These are phyloP conservation scores for Daldinia eschscholtzii DNA, from an alignment of 2,329 filamentous ascomycete genomes.

Conservation along the genomic window DNA sequence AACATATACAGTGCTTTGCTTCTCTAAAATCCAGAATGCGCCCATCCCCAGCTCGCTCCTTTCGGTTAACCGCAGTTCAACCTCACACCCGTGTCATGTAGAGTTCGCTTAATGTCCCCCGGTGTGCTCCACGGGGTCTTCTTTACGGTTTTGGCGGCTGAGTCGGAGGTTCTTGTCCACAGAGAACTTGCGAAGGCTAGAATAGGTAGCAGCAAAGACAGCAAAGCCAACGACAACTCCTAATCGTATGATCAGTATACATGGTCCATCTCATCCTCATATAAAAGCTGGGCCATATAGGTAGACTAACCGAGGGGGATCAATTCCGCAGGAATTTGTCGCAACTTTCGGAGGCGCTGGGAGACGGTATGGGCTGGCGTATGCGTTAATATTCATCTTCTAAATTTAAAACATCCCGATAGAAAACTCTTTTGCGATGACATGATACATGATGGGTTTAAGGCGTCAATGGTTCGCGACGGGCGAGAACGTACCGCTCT, in stretches of 20 bases:
- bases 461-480: conserved; percentile 40
- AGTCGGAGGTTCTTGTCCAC: conserved; percentile 95
- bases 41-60: conserved; percentile 27
- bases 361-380: conserved; percentile 91
- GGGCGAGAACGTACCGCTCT: conserved; percentile 69
- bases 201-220: conserved; percentile 84
- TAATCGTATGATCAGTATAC: conserved; percentile 55
- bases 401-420: conserved; percentile 6
- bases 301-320: conserved; percentile 84
- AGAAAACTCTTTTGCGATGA: conserved; percentile 12
- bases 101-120: conserved; percentile 53
- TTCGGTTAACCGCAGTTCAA: conserved; percentile 33
- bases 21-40: conserved; percentile 41
- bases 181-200: conserved; percentile 82
- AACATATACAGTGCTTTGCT: conserved; percentile 51
- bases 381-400: conserved; percentile 40
- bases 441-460: conserved; percentile 20
- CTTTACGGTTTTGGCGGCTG: conserved; percentile 72
- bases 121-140: conserved; percentile 52
- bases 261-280: not conserved
- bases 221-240: conserved; percentile 90
- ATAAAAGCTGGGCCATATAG: conserved; percentile 48
- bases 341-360: conserved; percentile 90
- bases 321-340: conserved; percentile 93
- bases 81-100: conserved; percentile 37